These are phyloP conservation scores for Rubroboletus pulcherrimus DNA, from an alignment of 768 basidiomycete species.

Conservation along the genomic window DNA sequence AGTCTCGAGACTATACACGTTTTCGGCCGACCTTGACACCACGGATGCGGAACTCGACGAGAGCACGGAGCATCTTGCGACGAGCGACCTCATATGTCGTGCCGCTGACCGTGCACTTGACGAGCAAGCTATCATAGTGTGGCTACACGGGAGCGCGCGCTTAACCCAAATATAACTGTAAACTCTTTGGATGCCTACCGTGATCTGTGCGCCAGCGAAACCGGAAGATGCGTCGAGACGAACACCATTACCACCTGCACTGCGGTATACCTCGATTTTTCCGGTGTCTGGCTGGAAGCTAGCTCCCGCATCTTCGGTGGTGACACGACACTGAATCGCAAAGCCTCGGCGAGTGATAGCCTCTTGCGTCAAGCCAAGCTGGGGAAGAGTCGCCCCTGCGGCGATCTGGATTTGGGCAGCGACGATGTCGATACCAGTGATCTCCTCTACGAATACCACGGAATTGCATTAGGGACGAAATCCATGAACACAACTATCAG, in stretches of 20 bases:
- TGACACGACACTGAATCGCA: conserved; percentile 97
- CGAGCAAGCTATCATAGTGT: conserved; percentile 96
- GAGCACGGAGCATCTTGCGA: conserved; percentile 97
- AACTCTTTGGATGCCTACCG: conserved; percentile 47
- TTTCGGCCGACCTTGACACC: conserved; percentile 75
- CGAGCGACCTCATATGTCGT: conserved; percentile 98
- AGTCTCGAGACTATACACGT: background rate
- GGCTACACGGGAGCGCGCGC: conserved; percentile 47
- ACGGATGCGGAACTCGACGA: conserved; percentile 99
- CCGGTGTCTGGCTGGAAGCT: conserved; percentile 98
- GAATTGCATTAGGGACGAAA: background rate
- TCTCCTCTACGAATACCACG: conserved; percentile 74
- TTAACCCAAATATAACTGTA: conserved; percentile 3
- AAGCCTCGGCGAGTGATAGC: conserved; percentile 94
- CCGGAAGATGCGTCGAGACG: conserved; percentile 95
- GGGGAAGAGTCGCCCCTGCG: conserved; percentile 93
- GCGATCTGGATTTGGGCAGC: conserved; percentile 99
- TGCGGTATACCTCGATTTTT: conserved; percentile 98
- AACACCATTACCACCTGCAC: conserved; percentile 97
- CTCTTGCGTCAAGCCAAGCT: conserved; percentile 94
- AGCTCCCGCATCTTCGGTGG: conserved; percentile 91
- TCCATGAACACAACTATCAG: background rate
- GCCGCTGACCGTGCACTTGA: conserved; percentile 93
- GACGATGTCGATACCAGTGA: conserved; percentile 98
- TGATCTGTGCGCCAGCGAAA: conserved; percentile 98